Percentiles rank a stretch among this genome's conserved stretches.
Evolutionary conservation across 768 basidiomycete species (phyloP).

Genomic region (Gloeophyllum trabeum): DNA sequence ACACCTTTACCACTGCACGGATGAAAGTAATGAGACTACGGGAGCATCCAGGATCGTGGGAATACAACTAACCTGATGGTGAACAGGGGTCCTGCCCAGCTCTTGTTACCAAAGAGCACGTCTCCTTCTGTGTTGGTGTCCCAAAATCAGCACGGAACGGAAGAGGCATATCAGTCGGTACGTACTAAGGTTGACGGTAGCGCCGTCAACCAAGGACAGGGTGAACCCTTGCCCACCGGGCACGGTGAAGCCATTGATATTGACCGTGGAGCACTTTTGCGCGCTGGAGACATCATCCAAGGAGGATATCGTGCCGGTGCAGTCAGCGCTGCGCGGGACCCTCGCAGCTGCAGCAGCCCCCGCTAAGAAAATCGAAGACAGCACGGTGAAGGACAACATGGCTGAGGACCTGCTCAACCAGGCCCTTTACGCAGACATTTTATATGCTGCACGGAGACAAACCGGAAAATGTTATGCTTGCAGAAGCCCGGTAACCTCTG

Average conservation of each 20-base stretch:
- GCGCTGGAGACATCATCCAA: constrained; percentile 38
- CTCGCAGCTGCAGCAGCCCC: neutral
- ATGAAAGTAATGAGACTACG: neutral
- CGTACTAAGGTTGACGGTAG: constrained; percentile 53
- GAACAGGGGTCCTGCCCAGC: constrained; percentile 46
- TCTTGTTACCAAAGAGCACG: constrained; percentile 38
- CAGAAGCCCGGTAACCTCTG: neutral
- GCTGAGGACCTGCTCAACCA: no score
- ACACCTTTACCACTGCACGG: constrained; percentile 36
- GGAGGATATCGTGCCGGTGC: constrained; percentile 44
- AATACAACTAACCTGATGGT: constrained; percentile 24
- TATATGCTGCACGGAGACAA: no score
- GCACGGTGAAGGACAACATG: no score
- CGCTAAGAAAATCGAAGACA: neutral
- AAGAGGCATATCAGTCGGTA: neutral
- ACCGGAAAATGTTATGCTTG: no score
- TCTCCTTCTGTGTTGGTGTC: no score
- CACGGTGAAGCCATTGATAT: constrained; percentile 47
- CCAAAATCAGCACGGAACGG: neutral
- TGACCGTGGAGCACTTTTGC: constrained; percentile 43
- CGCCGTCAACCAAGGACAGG: constrained; percentile 31
- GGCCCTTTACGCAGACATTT: no score
- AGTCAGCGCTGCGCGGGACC: no score
- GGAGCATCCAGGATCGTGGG: neutral
- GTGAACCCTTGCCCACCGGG: constrained; percentile 39